These are phyloP conservation scores for Gracilaria caudata DNA, from an alignment of 23 red algal species.

Conservation along the genomic window DNA sequence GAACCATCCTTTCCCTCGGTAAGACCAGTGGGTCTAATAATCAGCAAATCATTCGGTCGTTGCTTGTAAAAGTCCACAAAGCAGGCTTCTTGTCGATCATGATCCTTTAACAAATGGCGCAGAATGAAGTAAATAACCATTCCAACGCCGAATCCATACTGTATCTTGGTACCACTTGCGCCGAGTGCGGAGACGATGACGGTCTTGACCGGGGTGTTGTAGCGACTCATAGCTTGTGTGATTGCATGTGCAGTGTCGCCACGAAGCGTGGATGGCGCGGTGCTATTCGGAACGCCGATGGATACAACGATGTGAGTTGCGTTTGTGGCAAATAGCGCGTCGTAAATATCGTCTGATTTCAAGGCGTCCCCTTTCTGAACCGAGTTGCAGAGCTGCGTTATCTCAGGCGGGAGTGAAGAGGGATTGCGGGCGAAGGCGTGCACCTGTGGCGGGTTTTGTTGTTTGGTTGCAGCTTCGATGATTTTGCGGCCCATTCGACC, in stretches of 20 bases:
- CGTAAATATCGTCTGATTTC: slow-evolving; percentile 2
- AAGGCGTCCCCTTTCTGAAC: slow-evolving; percentile 37
- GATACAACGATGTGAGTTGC: slow-evolving; percentile 16
- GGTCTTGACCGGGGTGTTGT: neutral
- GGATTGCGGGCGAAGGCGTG: slow-evolving; percentile 54
- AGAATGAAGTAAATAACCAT: slow-evolving; percentile 24
- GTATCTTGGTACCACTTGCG: slow-evolving; percentile 39
- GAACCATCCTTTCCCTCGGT: slow-evolving; percentile 12
- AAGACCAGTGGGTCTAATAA: slow-evolving; percentile 41
- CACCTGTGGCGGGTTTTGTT: neutral
- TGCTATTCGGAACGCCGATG: slow-evolving; percentile 45
- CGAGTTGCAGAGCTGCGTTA: neutral
- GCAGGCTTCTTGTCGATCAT: slow-evolving; percentile 45
- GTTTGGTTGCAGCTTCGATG: slow-evolving; percentile 5
- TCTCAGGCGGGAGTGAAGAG: neutral
- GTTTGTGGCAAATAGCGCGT: slow-evolving; percentile 8
- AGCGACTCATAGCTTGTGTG: neutral
- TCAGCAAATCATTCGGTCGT: neutral
- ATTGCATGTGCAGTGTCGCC: neutral
- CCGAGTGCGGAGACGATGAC: slow-evolving; percentile 15
- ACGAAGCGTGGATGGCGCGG: neutral
- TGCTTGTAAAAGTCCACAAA: slow-evolving; percentile 1
- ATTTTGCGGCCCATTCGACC: slow-evolving; percentile 19
- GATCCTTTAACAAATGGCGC: slow-evolving; percentile 15
- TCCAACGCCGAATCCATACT: slow-evolving; percentile 38